Evolutionary conservation across 176 grass and related monocot species (phyloP), one percentile per base, ranked within the genome.

Genomic region (Pharus latifolius): DNA sequence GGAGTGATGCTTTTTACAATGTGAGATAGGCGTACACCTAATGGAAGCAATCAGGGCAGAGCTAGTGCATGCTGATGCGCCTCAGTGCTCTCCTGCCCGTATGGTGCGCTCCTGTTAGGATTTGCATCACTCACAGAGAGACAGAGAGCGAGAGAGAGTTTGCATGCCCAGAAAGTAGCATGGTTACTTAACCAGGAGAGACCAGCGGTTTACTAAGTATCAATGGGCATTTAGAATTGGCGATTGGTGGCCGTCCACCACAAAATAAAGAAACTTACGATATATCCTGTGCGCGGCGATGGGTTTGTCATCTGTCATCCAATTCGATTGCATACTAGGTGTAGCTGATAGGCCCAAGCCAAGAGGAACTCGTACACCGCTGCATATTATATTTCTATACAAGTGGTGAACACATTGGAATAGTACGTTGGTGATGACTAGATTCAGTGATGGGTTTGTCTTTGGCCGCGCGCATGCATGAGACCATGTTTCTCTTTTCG

Each of bases 51-150:
- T 59, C 34, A 84, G 33, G 26, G 29, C 28, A 10, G 38, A 18
- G 32, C 20, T 50, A 79, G 76, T 79, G 76, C 80, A 20, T 65
- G 56, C 56, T 83, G 81, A 77, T 64, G 78, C 38, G 35, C 15
- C 38, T 29, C 3, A 25, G 50, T n/a, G 67, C 56, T 71, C 57
- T 31, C 48, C 16, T 57, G 48, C 58, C 27, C 30, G 35, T 37
- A 42, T 87, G 78, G 84, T 87, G 84, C 84, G 78, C 46, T 49
- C 84, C 79, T 34, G 54, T 74, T 77, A 82, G 85, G 76, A 84
- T 71, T 18, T 38, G 46, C 66, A 59, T 58, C n/a, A n/a, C n/a
- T n/a, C n/a, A n/a, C n/a, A n/a, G n/a, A n/a, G n/a, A n/a, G n/a
- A n/a, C n/a, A n/a, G n/a, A n/a, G n/a, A n/a, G n/a, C n/a, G n/a